phyloP scores from a whole-genome alignment of 352 stramenopile species.

The Phytopythium ostracodes region DNA sequence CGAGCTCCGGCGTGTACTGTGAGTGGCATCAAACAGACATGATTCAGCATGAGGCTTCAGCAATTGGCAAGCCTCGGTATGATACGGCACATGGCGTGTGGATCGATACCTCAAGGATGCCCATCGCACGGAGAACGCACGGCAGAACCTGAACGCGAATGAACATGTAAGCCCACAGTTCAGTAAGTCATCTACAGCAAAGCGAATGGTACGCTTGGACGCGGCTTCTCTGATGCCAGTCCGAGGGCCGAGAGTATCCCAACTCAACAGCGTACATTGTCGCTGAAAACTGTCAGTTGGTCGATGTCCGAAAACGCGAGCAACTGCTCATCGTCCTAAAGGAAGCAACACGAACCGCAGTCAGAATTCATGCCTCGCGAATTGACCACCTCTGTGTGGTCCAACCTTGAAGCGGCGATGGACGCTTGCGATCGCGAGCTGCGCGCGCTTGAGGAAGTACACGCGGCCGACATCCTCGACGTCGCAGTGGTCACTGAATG shows the following conservation, averaged over 20 bases:
- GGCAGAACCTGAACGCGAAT: slow-evolving; percentile 72
- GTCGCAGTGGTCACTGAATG: slow-evolving; percentile 64
- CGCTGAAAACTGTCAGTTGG: slow-evolving; percentile 55
- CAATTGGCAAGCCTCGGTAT: not conserved
- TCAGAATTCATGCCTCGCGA: not conserved
- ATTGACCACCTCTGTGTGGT: too few species aligned
- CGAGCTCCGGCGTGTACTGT: slow-evolving; percentile 57
- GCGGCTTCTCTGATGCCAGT: not conserved
- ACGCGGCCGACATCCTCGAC: slow-evolving; percentile 39
- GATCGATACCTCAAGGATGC: slow-evolving; percentile 55
- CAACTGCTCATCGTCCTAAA: slow-evolving; percentile 39
- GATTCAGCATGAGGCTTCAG: not conserved
- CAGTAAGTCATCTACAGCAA: not conserved
- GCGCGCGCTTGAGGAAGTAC: slow-evolving; percentile 70
- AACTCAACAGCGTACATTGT: slow-evolving; percentile 45
- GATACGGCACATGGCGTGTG: not conserved
- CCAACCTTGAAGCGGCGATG: slow-evolving; percentile 75
- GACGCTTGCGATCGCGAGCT: slow-evolving; percentile 47
- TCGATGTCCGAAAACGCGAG: slow-evolving; percentile 60
- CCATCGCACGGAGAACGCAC: slow-evolving; percentile 66
- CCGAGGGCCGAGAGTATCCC: not conserved
- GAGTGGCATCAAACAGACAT: not conserved
- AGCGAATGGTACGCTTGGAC: not conserved
- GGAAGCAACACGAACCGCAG: not conserved
- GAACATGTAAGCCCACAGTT: too few species aligned